phyloP scores from a whole-genome alignment of 345 rosid species.

The Pistacia integerrima region DNA sequence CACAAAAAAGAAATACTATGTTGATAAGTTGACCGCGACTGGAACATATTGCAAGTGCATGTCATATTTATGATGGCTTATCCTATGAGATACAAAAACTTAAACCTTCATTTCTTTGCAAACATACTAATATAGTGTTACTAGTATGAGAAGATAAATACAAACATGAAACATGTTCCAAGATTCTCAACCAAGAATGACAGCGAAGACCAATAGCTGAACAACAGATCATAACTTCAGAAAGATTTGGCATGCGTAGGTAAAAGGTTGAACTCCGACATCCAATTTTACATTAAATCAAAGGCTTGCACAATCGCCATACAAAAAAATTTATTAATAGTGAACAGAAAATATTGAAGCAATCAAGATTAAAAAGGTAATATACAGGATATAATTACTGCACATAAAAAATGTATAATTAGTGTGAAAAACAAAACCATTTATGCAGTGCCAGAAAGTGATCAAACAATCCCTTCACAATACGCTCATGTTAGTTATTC shows the following conservation, averaged over 20 bases:
- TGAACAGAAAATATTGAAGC: neutral
- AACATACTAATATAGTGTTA: neutral
- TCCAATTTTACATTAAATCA: neutral
- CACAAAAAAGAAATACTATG: constrained; percentile 17
- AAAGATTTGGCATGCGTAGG: neutral
- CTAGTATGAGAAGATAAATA: constrained; percentile 1
- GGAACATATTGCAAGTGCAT: neutral
- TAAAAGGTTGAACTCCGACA: neutral
- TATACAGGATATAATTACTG: neutral
- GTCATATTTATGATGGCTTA: neutral
- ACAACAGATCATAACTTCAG: neutral
- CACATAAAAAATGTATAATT: neutral
- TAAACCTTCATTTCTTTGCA: neutral
- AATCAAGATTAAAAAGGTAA: neutral
- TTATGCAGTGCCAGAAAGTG: neutral
- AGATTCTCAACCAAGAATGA: neutral
- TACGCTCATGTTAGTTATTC: neutral
- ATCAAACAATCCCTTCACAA: constrained; percentile 2
- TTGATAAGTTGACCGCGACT: no score
- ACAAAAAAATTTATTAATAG: neutral
- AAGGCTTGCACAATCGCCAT: neutral
- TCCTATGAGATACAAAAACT: constrained; percentile 1
- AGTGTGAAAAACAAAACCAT: constrained; percentile 2
- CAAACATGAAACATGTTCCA: neutral
- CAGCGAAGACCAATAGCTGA: no score